Conservation (phyloP, 208 protist species). For the Jaenimonas drosophilae region DNA sequence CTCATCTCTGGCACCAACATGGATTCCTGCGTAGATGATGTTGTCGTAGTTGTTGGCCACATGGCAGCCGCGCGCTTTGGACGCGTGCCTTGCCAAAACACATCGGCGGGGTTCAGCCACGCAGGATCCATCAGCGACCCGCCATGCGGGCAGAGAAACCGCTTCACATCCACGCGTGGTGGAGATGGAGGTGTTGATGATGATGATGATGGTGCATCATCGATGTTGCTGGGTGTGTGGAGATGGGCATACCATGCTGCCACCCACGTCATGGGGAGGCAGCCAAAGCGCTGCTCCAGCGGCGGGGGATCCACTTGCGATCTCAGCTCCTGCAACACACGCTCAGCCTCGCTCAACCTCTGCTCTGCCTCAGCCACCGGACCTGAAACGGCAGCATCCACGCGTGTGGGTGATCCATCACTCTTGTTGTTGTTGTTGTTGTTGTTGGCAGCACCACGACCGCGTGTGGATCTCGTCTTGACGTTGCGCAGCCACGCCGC, state of each 20-base stretch:
- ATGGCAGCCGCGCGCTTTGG: too few species aligned
- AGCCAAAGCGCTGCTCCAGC: slow-evolving; percentile 27
- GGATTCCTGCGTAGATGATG: background rate
- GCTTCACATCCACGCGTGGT: slow-evolving; percentile 18
- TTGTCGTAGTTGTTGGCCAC: slow-evolving; percentile 6
- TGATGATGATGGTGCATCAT: too few species aligned
- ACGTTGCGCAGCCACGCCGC: too few species aligned
- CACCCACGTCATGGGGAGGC: slow-evolving; percentile 77
- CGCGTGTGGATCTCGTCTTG: too few species aligned
- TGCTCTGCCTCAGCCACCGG: slow-evolving; percentile 23
- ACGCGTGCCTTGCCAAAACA: slow-evolving; percentile 54
- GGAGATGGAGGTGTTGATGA: slow-evolving; percentile 2
- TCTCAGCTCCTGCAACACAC: slow-evolving; percentile 5
- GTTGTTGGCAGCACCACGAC: too few species aligned
- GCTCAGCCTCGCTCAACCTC: slow-evolving; percentile 11
- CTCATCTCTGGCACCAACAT: too few species aligned
- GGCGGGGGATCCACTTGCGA: slow-evolving; percentile 8
- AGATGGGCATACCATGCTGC: slow-evolving; percentile 47
- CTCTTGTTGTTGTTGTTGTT: too few species aligned
- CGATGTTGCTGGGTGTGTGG: slow-evolving; percentile 16
- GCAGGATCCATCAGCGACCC: slow-evolving; percentile 23
- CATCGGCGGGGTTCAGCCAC: slow-evolving; percentile 60
- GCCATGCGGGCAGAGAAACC: slow-evolving; percentile 50
- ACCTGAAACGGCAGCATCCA: too few species aligned
- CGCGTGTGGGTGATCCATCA: too few species aligned